phyloP scores from a whole-genome alignment of 1,139 yeast species.

The Yamadazyma taylorii region DNA sequence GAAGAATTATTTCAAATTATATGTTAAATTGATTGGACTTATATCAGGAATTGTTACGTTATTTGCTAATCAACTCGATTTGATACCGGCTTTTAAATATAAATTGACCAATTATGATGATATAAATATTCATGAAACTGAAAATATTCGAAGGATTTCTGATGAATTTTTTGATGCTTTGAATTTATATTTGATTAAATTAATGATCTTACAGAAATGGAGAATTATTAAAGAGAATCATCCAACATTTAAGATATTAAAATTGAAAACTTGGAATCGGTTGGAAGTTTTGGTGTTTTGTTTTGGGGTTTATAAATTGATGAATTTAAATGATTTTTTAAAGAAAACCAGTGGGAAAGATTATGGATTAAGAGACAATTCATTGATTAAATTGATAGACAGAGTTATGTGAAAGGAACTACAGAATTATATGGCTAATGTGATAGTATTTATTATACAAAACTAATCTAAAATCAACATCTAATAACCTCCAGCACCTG shows the following conservation, averaged over 20 bases:
- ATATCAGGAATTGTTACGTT: slow-evolving; percentile 34
- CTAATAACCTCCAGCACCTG: slow-evolving; percentile 54
- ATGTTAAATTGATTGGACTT: slow-evolving; percentile 39
- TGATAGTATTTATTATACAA: background rate
- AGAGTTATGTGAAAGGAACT: slow-evolving; percentile 20
- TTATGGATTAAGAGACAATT: slow-evolving; percentile 19
- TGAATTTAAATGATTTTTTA: slow-evolving; percentile 40
- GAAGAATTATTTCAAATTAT: slow-evolving; percentile 33
- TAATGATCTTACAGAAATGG: slow-evolving; percentile 44
- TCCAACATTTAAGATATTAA: slow-evolving; percentile 30
- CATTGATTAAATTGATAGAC: slow-evolving; percentile 21
- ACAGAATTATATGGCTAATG: background rate
- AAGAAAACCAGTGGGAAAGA: slow-evolving; percentile 18
- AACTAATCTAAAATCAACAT: background rate
- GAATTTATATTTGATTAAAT: slow-evolving; percentile 35
- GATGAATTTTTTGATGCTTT: slow-evolving; percentile 30
- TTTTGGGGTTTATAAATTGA: slow-evolving; percentile 38
- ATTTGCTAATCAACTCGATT: slow-evolving; percentile 24
- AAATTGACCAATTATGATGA: slow-evolving; percentile 15
- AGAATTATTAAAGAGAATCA: slow-evolving; percentile 42
- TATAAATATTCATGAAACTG: slow-evolving; percentile 13
- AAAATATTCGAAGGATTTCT: slow-evolving; percentile 26
- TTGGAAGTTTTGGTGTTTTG: slow-evolving; percentile 40
- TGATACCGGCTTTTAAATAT: slow-evolving; percentile 28
- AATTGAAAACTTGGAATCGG: slow-evolving; percentile 30